Conservation (phyloP, 2,329 filamentous ascomycete genomes). For the Trichoderma sp. region DNA sequence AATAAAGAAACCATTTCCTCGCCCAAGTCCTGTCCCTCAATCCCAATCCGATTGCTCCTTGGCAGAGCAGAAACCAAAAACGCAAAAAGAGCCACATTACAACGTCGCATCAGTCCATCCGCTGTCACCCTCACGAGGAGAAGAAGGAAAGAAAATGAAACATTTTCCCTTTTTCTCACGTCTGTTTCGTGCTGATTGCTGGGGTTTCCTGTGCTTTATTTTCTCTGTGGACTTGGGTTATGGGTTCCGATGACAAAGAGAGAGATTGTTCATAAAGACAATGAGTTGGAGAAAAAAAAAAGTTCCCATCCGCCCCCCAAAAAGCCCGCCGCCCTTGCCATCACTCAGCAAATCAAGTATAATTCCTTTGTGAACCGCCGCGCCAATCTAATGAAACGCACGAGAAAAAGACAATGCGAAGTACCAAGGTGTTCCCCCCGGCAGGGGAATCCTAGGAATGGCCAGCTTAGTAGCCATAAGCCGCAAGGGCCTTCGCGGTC, state of each 20-base stretch:
- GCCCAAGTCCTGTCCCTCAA: neutral
- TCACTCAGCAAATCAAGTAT: constrained; percentile 52
- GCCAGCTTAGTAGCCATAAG: constrained; percentile 79
- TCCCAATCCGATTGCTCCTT: neutral
- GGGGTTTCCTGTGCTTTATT: constrained; percentile 41
- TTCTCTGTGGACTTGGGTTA: constrained; percentile 32
- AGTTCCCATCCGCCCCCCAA: constrained; percentile 36
- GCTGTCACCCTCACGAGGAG: constrained; percentile 23
- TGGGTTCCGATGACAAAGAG: constrained; percentile 35
- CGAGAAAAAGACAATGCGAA: constrained; percentile 51
- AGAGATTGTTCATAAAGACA: constrained; percentile 40
- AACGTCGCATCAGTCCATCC: constrained; percentile 17
- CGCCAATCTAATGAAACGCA: constrained; percentile 58
- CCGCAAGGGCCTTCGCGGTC: constrained; percentile 84
- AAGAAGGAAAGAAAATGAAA: neutral
- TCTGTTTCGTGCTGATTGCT: constrained; percentile 25
- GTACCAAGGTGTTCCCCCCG: constrained; percentile 34
- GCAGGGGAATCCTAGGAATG: constrained; percentile 34
- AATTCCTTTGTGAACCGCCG: constrained; percentile 53
- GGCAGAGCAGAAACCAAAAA: constrained; percentile 7
- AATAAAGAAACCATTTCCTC: neutral
- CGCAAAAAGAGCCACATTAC: constrained; percentile 16
- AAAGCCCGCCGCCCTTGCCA: constrained; percentile 46
- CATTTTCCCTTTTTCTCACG: neutral
- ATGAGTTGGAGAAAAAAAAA: constrained; percentile 36